Evolutionary conservation across 805 yeast species (phyloP), one percentile per base, ranked within the genome.

Genomic region (Starmerella floricola): DNA sequence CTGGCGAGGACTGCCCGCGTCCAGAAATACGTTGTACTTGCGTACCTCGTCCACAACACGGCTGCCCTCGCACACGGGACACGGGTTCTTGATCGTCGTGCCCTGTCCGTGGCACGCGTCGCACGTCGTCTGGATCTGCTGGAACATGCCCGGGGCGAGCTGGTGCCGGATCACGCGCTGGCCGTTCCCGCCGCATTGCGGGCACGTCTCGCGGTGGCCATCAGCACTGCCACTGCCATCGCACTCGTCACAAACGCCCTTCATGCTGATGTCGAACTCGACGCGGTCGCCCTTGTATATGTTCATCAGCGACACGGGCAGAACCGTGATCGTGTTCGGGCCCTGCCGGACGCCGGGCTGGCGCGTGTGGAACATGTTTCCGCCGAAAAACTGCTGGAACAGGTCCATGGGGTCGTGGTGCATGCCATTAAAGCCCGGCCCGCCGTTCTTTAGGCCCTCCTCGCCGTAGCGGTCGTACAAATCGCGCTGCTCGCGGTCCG

Each of bases 61-160:
- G 2, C 62, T 47, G 2, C 98, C 98, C 11, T 67, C 60, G 62
- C 98, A 91, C 27, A 58, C 62, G 15, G 66, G 57, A 66, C 98
- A 91, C 34, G 69, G 68, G 49, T 79, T 66, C 36, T 71, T 65
- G 31, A 84, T 78, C 6, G 68, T 62, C 42, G 73, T 65, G 11
- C 98, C 98, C 34, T 68, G 64, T 28, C 97, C 97, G 10, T 65
- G 63, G 68, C 98, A 91, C 39, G 65, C 63, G 41, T 80, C 85
- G 69, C 98, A 91, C 3, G 70, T 68, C 34, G 76, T 71, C 58
- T 83, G 88, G 52, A 87, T 69, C 47, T 78, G 81, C 62, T 91
- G 97, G 47, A 83, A 65, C 85, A 91, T 83, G 6, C 87, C 87
- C 4, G 93, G 94, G 0, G 84, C 96, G 50, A 88, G 62, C 58